A percentile compares a stretch with the other conserved stretches of the same genome.
Conservation (phyloP, 1,284 basidiomycete genomes). For the Vanrija sp. region DNA sequence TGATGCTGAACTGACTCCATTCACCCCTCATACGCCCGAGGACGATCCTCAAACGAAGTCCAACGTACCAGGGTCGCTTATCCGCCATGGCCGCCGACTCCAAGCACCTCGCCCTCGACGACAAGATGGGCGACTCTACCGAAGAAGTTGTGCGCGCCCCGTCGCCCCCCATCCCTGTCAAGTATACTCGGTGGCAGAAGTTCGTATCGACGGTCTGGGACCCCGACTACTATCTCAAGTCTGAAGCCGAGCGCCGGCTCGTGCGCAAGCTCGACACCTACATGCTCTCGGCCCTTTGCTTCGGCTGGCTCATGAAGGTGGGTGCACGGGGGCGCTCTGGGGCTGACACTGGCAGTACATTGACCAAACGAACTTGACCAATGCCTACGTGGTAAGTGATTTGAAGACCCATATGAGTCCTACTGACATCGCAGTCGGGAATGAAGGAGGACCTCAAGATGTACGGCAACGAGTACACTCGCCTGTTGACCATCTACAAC, state of each 20-base stretch:
- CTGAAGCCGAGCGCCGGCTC: slow-evolving; percentile 19
- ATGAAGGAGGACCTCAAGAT: slow-evolving; percentile 29
- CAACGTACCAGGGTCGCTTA: no score
- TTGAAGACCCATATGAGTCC: no score
- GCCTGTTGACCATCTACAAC: slow-evolving; percentile 21
- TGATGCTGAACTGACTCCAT: no score
- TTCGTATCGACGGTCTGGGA: background rate
- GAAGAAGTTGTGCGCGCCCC: no score
- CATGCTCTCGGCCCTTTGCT: slow-evolving; percentile 15
- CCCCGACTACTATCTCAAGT: slow-evolving; percentile 24
- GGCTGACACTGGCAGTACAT: slow-evolving; percentile 1
- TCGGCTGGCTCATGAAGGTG: slow-evolving; percentile 19
- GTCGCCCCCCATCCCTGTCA: no score
- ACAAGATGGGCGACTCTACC: no score
- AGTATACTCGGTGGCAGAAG: background rate
- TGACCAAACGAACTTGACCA: slow-evolving; percentile 17
- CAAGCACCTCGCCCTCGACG: no score
- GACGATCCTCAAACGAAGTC: no score
- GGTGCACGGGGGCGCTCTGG: no score
- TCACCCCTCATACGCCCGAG: no score
- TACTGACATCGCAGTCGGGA: slow-evolving; percentile 1
- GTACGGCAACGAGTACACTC: slow-evolving; percentile 24
- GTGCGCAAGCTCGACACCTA: slow-evolving; percentile 23
- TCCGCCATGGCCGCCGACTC: no score
- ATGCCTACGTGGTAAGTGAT: background rate